These are phyloP conservation scores for Tilletia indica DNA, from an alignment of 1,284 basidiomycete species.

Conservation along the genomic window DNA sequence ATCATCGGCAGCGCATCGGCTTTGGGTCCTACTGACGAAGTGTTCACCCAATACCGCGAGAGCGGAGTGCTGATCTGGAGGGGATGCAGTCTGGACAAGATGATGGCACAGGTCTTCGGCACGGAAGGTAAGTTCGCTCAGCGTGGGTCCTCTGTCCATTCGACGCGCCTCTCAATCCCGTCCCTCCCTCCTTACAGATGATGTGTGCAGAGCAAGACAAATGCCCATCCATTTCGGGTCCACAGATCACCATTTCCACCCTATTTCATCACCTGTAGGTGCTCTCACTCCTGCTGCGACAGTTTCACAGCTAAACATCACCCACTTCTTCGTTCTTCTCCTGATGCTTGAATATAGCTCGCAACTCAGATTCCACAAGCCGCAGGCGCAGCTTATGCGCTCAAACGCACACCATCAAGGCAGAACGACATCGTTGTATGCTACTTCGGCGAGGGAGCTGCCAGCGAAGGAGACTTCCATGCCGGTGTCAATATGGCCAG, in stretches of 20 bases:
- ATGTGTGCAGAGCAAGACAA: constrained; percentile 41
- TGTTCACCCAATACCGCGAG: constrained; percentile 63
- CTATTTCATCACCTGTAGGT: constrained; percentile 74
- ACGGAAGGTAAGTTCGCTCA: constrained; percentile 24
- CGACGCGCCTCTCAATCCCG: not conserved
- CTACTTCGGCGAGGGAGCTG: constrained; percentile 76
- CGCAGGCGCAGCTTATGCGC: constrained; percentile 84
- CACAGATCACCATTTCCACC: constrained; percentile 79
- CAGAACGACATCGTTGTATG: constrained; percentile 70
- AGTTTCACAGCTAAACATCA: too few relatives aligned
- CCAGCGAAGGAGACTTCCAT: constrained; percentile 63
- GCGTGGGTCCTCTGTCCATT: too few relatives aligned
- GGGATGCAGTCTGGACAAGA: constrained; percentile 63
- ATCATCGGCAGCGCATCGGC: constrained; percentile 86
- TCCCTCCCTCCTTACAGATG: constrained; percentile 19
- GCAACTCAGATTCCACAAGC: constrained; percentile 95
- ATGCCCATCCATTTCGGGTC: constrained; percentile 74
- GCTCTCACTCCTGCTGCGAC: too few relatives aligned
- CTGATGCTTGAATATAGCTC: constrained; percentile 55
- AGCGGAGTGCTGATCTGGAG: constrained; percentile 85
- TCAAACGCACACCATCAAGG: constrained; percentile 74
- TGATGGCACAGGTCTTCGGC: constrained; percentile 47
- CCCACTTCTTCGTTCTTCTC: too few relatives aligned
- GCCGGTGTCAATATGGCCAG: constrained; percentile 60
- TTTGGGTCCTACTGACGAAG: constrained; percentile 75